Percentiles rank a stretch among this genome's conserved stretches.
Conservation (phyloP, 2,329 filamentous ascomycete genomes). For the Xylariaceae sp. region DNA sequence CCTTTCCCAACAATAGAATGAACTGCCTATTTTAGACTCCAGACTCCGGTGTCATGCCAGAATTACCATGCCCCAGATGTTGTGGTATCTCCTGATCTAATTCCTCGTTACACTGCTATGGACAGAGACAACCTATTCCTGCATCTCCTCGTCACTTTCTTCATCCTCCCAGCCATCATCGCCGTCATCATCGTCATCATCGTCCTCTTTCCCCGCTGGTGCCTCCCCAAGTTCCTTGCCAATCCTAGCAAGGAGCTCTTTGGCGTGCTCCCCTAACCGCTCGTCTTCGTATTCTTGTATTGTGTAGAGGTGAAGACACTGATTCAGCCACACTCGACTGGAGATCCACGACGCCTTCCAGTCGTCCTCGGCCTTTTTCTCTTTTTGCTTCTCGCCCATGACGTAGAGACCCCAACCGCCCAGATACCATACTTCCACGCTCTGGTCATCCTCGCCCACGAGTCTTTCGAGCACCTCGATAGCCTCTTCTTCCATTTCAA, state of each 20-base stretch:
- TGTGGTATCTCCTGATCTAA: constrained; percentile 35
- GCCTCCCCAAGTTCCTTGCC: constrained; percentile 69
- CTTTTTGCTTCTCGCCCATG: constrained; percentile 71
- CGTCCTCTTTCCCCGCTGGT: constrained; percentile 61
- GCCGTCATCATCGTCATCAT: constrained; percentile 61
- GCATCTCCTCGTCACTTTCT: constrained; percentile 66
- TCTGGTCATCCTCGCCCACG: constrained; percentile 87
- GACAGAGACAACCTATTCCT: constrained; percentile 38
- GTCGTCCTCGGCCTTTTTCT: constrained; percentile 52
- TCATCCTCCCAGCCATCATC: constrained; percentile 57
- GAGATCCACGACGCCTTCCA: constrained; percentile 72
- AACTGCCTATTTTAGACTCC: constrained; percentile 34
- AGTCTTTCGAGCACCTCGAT: constrained; percentile 84
- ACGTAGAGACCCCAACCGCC: constrained; percentile 93
- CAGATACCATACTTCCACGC: constrained; percentile 96
- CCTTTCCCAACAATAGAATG: constrained; percentile 13
- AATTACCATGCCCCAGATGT: constrained; percentile 26
- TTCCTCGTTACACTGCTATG: constrained; percentile 5
- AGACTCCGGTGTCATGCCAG: constrained; percentile 37
- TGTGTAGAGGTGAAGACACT: constrained; percentile 80
- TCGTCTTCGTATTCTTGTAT: constrained; percentile 86
- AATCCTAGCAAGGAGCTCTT: constrained; percentile 71
- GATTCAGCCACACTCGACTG: constrained; percentile 82
- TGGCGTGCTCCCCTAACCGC: constrained; percentile 74
- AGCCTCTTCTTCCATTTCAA: constrained; percentile 83